Evolutionary conservation across 305 asterid species (phyloP), one percentile per base, ranked within the genome.

Genomic region (Nicotiana rustica): DNA sequence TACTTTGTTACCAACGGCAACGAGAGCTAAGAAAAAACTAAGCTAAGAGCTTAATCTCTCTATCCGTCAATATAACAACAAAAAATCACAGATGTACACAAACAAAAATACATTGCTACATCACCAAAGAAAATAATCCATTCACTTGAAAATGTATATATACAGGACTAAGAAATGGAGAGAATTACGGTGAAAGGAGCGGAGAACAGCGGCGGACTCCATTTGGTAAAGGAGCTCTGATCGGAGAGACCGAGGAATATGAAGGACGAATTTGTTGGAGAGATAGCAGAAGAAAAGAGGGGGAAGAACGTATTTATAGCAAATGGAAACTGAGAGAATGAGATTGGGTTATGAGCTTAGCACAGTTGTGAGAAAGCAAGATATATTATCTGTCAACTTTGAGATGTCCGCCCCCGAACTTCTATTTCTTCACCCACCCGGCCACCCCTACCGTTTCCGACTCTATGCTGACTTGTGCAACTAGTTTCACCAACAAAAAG

Each of bases 191-290:
- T 89, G 89, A 84, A 92, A 87, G 81, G 92, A 85, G 84, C 95
- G 94, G 88, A 89, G 92, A 89, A 85, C 92, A 59, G 91, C 92
- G 85, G 93, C 88, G 83, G 97, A 92, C 83, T 93, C 97, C 97
- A 94, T 94, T 35, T 83, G 79, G 84, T 59, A 71, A 62, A 5
- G 81, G 14, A 36, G 89, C 83, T 41, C 61, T 83, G 70, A 56
- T 8, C 79, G 77, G 29, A 77, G 76, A 69, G 79, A 81, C 5
- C 56, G 57, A 85, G 13, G 78, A 64, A 76, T 57, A 85, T 66
- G 64, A 78, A 73, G 56, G 68, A 59, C 10, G 59, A 68, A 83
- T 57, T 75, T 77, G 70, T 75, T 77, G 70, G 81, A 73, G 79
- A 6, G 57, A 71, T 17, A 6, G 0, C 10, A 41, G 25, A 57